Percentiles rank a stretch among this genome's conserved stretches.
These are phyloP conservation scores for Xylariomycetidae sp. DNA, from an alignment of 2,329 filamentous ascomycete species.

Conservation along the genomic window DNA sequence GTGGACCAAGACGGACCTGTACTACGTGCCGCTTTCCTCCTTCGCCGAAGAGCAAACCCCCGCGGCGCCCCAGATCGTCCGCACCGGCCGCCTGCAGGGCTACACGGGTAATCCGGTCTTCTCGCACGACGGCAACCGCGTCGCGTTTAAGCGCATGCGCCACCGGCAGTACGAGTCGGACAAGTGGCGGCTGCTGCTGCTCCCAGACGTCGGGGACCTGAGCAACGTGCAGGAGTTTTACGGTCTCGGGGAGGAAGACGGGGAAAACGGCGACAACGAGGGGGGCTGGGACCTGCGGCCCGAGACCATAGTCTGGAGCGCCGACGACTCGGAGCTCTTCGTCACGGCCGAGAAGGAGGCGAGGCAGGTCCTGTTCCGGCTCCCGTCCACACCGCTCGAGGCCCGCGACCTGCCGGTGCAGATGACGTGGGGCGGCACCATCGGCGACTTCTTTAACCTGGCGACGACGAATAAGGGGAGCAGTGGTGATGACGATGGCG, in stretches of 20 bases:
- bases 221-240: slow-evolving; percentile 59
- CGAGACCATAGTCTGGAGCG: slow-evolving; percentile 52
- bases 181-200: slow-evolving; percentile 62
- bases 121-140: slow-evolving; percentile 63
- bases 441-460: slow-evolving; percentile 50
- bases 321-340: slow-evolving; percentile 59
- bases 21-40: slow-evolving; percentile 61
- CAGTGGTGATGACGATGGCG: no score
- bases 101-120: slow-evolving; percentile 67
- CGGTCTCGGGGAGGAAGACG: slow-evolving; percentile 56
- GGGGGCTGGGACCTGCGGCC: slow-evolving; percentile 59
- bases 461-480: no score
- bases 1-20: slow-evolving; percentile 79
- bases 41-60: slow-evolving; percentile 53
- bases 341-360: slow-evolving; percentile 71
- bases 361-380: slow-evolving; percentile 55
- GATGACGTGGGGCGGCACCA: slow-evolving; percentile 49
- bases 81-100: slow-evolving; percentile 56
- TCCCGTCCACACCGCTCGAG: slow-evolving; percentile 50
- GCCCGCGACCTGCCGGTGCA: slow-evolving; percentile 44
- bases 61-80: slow-evolving; percentile 46
- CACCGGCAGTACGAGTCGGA: slow-evolving; percentile 76
- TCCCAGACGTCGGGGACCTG: slow-evolving; percentile 56
- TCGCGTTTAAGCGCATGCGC: slow-evolving; percentile 78
- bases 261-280: slow-evolving; percentile 56